These are phyloP conservation scores for Eurotiales sp. DNA, from an alignment of 2,329 filamentous ascomycete genomes.

Conservation along the genomic window DNA sequence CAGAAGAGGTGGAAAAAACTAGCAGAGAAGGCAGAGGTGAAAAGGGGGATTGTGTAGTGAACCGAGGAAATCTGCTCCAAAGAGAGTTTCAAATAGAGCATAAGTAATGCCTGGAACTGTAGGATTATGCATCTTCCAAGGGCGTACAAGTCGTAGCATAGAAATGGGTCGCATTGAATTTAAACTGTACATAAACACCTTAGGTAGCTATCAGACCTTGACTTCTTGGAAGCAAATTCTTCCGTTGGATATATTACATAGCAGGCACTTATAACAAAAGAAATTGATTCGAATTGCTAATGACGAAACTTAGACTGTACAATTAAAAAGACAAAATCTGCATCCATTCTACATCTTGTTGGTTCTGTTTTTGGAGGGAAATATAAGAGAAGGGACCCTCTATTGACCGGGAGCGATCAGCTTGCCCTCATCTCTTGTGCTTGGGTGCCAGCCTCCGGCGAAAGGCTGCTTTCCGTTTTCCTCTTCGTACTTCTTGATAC, in stretches of 20 bases:
- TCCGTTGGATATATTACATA: no score
- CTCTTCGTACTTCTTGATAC: slow-evolving; percentile 76
- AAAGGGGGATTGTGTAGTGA: not conserved
- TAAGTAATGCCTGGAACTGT: no score
- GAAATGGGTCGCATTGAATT: no score
- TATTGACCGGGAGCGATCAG: slow-evolving; percentile 89
- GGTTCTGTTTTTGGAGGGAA: slow-evolving; percentile 7
- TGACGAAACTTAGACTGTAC: slow-evolving; percentile 16
- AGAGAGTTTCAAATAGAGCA: no score
- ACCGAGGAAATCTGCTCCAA: no score
- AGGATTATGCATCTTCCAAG: no score
- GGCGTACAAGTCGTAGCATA: no score
- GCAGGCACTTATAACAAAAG: not conserved
- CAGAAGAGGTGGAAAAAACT: slow-evolving; percentile 17
- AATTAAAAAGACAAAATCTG: slow-evolving; percentile 8
- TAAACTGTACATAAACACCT: no score
- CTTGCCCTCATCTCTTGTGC: slow-evolving; percentile 71
- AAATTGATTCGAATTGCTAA: slow-evolving; percentile 13
- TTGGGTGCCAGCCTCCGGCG: slow-evolving; percentile 83
- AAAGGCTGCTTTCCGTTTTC: slow-evolving; percentile 64
- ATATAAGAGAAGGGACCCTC: slow-evolving; percentile 33
- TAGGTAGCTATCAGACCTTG: no score
- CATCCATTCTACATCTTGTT: slow-evolving; percentile 14
- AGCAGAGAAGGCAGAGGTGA: slow-evolving; percentile 6
- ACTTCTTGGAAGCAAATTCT: no score